These are phyloP conservation scores for Verbascum thapsus DNA, from an alignment of 257 asterid species.

Conservation along the genomic window DNA sequence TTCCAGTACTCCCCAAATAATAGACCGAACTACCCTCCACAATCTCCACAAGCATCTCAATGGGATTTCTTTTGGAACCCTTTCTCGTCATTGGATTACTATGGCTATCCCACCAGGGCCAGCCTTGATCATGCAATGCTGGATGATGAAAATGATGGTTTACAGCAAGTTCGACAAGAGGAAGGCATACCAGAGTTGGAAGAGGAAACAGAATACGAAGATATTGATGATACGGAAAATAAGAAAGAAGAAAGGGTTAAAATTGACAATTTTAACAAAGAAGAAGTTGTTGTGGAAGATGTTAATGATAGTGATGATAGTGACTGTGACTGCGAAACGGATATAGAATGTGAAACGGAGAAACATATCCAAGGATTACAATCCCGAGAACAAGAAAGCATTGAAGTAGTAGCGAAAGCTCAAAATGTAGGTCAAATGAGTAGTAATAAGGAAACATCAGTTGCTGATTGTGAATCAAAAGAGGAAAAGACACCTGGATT, in stretches of 20 bases:
- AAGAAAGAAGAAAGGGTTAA: slow-evolving; percentile 42
- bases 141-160: slow-evolving; percentile 68
- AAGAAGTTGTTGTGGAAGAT: slow-evolving; percentile 78
- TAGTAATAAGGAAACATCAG: slow-evolving; percentile 53
- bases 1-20: slow-evolving; percentile 64
- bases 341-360: slow-evolving; percentile 44
- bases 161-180: slow-evolving; percentile 75
- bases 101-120: slow-evolving; percentile 64
- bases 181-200: slow-evolving; percentile 93
- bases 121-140: slow-evolving; percentile 50
- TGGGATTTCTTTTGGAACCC: slow-evolving; percentile 99
- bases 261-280: slow-evolving; percentile 40
- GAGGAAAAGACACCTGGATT: slow-evolving; percentile 79
- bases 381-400: slow-evolving; percentile 40
- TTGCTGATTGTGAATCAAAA: slow-evolving; percentile 53
- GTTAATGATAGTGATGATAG: slow-evolving; percentile 47
- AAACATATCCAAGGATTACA: slow-evolving; percentile 40
- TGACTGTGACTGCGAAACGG: slow-evolving; percentile 45
- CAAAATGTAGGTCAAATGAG: slow-evolving; percentile 59
- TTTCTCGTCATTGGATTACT: slow-evolving; percentile 83
- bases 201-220: slow-evolving; percentile 90
- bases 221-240: slow-evolving; percentile 41
- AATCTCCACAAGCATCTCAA: slow-evolving; percentile 77
- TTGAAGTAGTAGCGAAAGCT: slow-evolving; percentile 60
- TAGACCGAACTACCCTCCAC: slow-evolving; percentile 59